Base-by-base conservation (phyloP, 1,284 basidiomycete species). In the Ganoderma resinaceum region DNA sequence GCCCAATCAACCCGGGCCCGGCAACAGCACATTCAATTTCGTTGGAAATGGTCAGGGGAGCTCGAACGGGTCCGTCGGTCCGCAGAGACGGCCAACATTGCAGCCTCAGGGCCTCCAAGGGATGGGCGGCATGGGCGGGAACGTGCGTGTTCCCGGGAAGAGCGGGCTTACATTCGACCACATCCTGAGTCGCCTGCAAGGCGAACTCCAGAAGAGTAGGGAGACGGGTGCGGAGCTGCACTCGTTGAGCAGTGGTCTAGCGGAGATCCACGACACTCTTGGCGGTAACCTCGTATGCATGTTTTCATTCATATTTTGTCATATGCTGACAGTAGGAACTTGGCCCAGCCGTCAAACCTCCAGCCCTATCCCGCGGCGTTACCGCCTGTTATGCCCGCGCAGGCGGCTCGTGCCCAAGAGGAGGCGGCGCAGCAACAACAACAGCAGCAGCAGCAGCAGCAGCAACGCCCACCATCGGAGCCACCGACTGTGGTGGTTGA, bases 181-280 rank as follows among this genome's bases (percentile, higher is more conserved):
- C 74, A 94, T 96, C 71, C 82, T 95, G 62, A 91, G 83, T 72
- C 87, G 91, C 57, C 81, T 94, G 2, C 92, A 99, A 82, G 91
- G 90, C 73, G 97, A 99, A 78, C 87, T 99, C 42, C 92, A 94
- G 80, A 97, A 97, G 82, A 97, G 95, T 77, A 90, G 95, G 23
- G 96, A 99, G 77, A 97, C 96, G 0, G 94, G 95, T n/a, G 86
- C 90, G 1, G 97, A 99, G 78, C 85, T 99, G 5, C 90, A 91
- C 74, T 88, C 88, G 0, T 83, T 99, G 49, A 92, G 89, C 26
- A 87, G 87, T n/a, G 87, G 93, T 1, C 95, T 99, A 88, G 90
- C 85, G 59, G 96, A 98, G 43, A 95, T 99, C 59, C 93, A 96
- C 71, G 96, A 98, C 74, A 96, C 95, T 0, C 85, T 99, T 2